Conservation (phyloP, 129 eudicot species). For the Kitagawia praeruptora region DNA sequence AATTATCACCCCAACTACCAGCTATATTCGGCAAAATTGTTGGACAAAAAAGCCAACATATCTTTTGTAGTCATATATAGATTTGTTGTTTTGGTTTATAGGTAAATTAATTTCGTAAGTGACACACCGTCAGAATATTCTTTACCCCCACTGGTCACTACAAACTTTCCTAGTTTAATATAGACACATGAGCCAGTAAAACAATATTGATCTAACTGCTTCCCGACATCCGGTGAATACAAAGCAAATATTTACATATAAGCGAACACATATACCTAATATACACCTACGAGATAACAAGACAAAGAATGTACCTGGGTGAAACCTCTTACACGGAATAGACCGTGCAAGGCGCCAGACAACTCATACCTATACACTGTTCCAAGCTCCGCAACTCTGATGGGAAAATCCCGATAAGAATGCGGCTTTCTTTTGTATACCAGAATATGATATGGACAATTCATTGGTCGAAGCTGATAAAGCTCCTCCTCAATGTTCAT, state of each 20-base stretch:
- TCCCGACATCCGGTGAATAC: neutral
- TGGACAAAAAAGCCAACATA: neutral
- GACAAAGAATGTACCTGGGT: constrained; percentile 56
- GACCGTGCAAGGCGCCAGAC: constrained; percentile 92
- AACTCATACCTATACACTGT: constrained; percentile 94
- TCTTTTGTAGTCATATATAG: neutral
- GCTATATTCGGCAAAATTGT: neutral
- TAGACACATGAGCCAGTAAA: neutral
- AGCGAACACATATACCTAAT: neutral
- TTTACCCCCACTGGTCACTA: neutral
- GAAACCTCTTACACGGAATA: constrained; percentile 95
- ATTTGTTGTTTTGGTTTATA: too few species aligned
- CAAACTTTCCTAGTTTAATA: neutral
- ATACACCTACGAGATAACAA: neutral
- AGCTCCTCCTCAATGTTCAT: constrained; percentile 93
- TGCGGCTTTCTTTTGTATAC: constrained; percentile 72
- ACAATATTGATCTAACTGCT: neutral
- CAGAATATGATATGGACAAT: constrained; percentile 93
- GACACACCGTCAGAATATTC: neutral
- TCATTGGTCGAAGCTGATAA: constrained; percentile 98
- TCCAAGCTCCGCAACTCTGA: constrained; percentile 96
- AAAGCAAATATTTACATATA: neutral
- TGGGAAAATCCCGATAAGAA: constrained; percentile 91
- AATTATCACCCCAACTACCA: neutral
- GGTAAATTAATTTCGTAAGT: neutral